These are phyloP conservation scores for Aspergillus steynii DNA, from an alignment of 495 filamentous ascomycete genomes.

Conservation along the genomic window DNA sequence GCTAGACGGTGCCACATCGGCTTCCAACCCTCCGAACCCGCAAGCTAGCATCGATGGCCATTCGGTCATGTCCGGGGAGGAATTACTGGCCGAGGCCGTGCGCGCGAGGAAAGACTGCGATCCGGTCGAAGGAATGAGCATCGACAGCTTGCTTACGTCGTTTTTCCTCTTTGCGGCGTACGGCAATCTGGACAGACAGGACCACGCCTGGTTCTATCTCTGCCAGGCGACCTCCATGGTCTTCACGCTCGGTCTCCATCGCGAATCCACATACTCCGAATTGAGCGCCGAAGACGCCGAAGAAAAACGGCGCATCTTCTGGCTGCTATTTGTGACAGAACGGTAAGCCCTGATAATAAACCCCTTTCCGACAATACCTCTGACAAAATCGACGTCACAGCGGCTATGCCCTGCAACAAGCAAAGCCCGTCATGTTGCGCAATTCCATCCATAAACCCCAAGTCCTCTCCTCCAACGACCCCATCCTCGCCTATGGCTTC, in stretches of 20 bases:
- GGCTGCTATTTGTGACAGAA: conserved; percentile 64
- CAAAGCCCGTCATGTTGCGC: conserved; percentile 55
- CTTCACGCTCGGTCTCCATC: conserved; percentile 59
- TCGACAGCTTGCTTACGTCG: conserved; percentile 70
- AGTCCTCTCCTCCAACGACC: conserved; percentile 48
- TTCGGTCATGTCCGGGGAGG: conserved; percentile 40
- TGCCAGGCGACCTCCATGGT: conserved; percentile 61
- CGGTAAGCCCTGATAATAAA: conserved; percentile 32
- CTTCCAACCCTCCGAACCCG: conserved; percentile 53
- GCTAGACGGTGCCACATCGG: conserved; percentile 52
- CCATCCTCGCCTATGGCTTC: conserved; percentile 50
- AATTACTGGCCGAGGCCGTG: conserved; percentile 71
- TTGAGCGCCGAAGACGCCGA: conserved; percentile 48
- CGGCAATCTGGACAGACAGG: conserved; percentile 61
- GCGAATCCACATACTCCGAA: conserved; percentile 52
- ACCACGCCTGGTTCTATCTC: conserved; percentile 63
- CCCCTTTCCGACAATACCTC: not conserved
- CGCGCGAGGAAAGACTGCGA: conserved; percentile 75
- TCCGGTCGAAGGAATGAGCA: conserved; percentile 60
- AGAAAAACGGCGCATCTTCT: conserved; percentile 59
- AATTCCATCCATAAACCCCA: conserved; percentile 50
- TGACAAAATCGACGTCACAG: conserved; percentile 19
- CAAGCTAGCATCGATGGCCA: conserved; percentile 53
- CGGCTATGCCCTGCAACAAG: conserved; percentile 51
- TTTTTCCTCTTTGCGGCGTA: conserved; percentile 79